Base-by-base conservation (phyloP, 2,329 filamentous ascomycete species). In the Aspergillus terreus region DNA sequence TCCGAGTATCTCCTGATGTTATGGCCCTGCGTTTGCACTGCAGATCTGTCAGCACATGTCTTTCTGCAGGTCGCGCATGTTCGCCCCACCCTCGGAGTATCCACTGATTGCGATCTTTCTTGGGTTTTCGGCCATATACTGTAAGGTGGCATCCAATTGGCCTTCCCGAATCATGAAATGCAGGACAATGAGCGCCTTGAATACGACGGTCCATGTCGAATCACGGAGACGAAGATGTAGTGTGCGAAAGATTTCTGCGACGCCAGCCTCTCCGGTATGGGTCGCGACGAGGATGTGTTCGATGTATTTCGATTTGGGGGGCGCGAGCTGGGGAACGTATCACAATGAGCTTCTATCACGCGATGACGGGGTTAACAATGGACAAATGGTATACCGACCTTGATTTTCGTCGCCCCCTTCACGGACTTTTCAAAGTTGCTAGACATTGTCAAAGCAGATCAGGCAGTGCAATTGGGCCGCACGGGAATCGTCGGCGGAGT, bases 161-260 rank as follows among this genome's bases (percentile, higher is more conserved):
- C 94, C 94, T 75, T 99, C 94, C 61, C 94, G 84, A 68, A 99
- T 94, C 94, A 99, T 97, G 55, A 97, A 78, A 71, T 99, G 94
- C 44, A 95, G 85, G 45, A 95, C 94, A 63, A 97, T 96, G 60
- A 99, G 79, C 63, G 90, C 87, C 78, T 99, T 99, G 85, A 96
- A 96, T 58, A 96, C 92, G 52, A 97, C 91, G n/a, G 94, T 99
- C 94, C 94, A 99, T 79, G 94, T 96, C 61, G 92, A 92, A 71
- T 99, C 94, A 69, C 91, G 87, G 60, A 99, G 75, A 47, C 94
- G 85, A 69, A 90, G 84, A 68, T 95, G 91, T 49, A 99, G 78
- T 40, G 91, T 90, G 55, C 94, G 86, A 71, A 99, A 97, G 66
- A 99, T 89, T 76, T 99, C 94, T 54, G 87, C 92, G 54, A 99